Evolutionary conservation across 805 yeast genomes (phyloP).

Genomic region (Lipomyces kockii): DNA sequence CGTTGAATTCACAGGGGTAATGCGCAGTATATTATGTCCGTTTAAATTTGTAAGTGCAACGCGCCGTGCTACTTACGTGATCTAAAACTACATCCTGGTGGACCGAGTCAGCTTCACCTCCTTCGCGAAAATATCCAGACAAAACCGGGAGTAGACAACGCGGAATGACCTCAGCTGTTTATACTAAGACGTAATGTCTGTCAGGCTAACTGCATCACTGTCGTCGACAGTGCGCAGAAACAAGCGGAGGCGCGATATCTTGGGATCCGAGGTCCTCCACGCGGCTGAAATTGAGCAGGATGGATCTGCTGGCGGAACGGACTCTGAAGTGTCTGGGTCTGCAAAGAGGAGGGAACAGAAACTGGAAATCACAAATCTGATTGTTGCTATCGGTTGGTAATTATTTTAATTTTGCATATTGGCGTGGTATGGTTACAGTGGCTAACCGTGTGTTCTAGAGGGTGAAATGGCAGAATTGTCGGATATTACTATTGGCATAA

Average conservation of each 20-base stretch:
- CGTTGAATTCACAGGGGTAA: neutral
- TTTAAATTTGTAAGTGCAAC: neutral
- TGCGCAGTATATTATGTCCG: neutral
- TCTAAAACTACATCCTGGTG: no score
- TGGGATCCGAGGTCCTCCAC: conserved; percentile 25
- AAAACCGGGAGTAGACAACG: no score
- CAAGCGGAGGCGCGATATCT: conserved; percentile 26
- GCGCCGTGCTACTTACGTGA: neutral
- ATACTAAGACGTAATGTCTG: conserved; percentile 17
- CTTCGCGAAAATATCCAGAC: no score
- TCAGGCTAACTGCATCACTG: conserved; percentile 29
- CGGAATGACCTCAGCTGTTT: neutral
- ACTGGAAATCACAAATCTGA: conserved; percentile 17
- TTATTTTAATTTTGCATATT: neutral
- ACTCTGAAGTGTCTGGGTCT: neutral
- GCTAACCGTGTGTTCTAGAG: neutral
- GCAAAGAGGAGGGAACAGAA: conserved; percentile 15
- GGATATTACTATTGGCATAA: conserved; percentile 39
- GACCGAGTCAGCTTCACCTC: no score
- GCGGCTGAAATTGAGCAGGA: conserved; percentile 15
- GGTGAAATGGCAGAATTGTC: conserved; percentile 30
- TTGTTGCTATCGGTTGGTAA: conserved; percentile 23
- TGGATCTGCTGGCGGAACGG: conserved; percentile 1
- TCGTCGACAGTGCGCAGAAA: conserved; percentile 24
- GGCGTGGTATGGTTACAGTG: neutral